Evolutionary conservation across 2,329 filamentous ascomycete genomes (phyloP), one percentile per base, ranked within the genome.

Genomic region (Zymoseptoria passerinii): DNA sequence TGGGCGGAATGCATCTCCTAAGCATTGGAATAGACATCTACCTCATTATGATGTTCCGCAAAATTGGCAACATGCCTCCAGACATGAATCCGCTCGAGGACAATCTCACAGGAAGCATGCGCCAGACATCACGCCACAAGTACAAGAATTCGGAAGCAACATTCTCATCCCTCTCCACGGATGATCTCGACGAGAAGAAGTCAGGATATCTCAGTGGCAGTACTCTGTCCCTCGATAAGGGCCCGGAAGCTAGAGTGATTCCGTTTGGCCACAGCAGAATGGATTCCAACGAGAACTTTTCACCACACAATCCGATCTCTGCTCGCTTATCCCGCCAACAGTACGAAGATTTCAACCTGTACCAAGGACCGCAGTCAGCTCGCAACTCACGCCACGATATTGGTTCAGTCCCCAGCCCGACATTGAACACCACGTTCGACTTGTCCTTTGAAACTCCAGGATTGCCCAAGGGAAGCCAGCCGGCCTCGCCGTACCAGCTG

Each of bases 1-100:
- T 84, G 8, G 86, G 81, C 10, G 83, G 81, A 1, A 71, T 95
- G 19, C 91, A 96, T 70, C 67, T 88, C 0, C 63, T 90, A 8
- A 89, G 89, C 1, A 73, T 94, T 1, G 73, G 78, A 18, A 77
- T 95, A 40, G 89, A 89, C 4, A 71, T 89, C 29, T 96, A 88
- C 75, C 79, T 97, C 27, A 84, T 85, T 16, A 71, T 89, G 55
- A 83, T 88, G 65, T 97, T 96, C 82, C 83, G 86, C 48, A 87
- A 88, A 69, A 96, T 97, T 67, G 80, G 85, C 4, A 78, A 81
- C 19, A 81, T 96, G 71, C 92, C 92, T 5, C 92, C 92, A 0
- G 92, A 97, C 69, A 90, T 96, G 88, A 97, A 97, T 71, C 92
- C 92, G 1, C 80, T 97, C 13, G 92, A 96, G 71, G 84, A 89